phyloP scores from a whole-genome alignment of 1,284 basidiomycete genomes.

The Schizophyllum commune region DNA sequence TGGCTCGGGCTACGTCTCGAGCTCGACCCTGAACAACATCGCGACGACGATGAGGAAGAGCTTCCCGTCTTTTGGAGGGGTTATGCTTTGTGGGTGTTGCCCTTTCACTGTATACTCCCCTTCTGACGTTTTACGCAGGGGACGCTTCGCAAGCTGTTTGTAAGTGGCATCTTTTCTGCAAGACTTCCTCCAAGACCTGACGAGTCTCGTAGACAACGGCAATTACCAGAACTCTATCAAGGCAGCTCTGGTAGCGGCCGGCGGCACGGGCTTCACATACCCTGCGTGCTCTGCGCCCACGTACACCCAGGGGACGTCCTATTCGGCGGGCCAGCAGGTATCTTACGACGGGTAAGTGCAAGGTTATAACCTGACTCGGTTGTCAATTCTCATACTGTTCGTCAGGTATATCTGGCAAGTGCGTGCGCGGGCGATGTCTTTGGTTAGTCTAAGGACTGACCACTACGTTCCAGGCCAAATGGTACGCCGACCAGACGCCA shows the following conservation, averaged over 20 bases:
- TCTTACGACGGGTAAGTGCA: slow-evolving; percentile 44
- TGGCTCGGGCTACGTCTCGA: slow-evolving; percentile 46
- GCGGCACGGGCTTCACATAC: slow-evolving; percentile 59
- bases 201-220: slow-evolving; percentile 37
- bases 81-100: slow-evolving; percentile 46
- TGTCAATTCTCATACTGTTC: slow-evolving; percentile 2
- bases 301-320: slow-evolving; percentile 40
- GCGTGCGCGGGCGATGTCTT: slow-evolving; percentile 6
- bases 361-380: not conserved
- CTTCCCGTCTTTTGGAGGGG: slow-evolving; percentile 65
- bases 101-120: not conserved
- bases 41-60: slow-evolving; percentile 48
- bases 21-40: slow-evolving; percentile 40
- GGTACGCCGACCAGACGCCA: slow-evolving; percentile 45
- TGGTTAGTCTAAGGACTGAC: not conserved
- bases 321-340: slow-evolving; percentile 45
- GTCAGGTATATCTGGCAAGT: slow-evolving; percentile 61
- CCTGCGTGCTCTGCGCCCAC: slow-evolving; percentile 52
- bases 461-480: slow-evolving; percentile 57
- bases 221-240: slow-evolving; percentile 58
- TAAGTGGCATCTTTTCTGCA: slow-evolving; percentile 2
- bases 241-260: slow-evolving; percentile 48
- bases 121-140: not conserved
- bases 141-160: slow-evolving; percentile 48
- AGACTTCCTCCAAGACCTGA: not conserved